Base-by-base conservation (phyloP, 73 alveolate species). In the Tetrahymena borealis region DNA sequence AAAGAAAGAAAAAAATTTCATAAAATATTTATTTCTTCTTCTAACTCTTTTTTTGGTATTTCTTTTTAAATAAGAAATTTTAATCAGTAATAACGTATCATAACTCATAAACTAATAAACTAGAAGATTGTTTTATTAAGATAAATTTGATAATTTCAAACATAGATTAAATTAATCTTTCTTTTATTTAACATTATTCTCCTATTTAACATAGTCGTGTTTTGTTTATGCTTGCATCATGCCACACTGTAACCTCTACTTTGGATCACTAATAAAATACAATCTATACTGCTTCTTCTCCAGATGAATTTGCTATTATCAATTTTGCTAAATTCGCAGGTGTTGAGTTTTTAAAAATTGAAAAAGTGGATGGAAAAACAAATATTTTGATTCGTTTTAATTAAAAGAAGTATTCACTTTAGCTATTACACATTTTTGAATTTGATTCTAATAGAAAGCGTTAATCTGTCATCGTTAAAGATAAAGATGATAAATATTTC, bases 271-370 rank as follows among this genome's bases (percentile, higher is more conserved):
- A 97, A n/a, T 97, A 96, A 39, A 94, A 95, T 33, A 38, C 92
- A 11, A 39, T 78, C 3, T 92, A 92, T 38, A 92, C 94, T 39
- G 97, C 98, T 18, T 96, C 99, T 9, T 97, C 99, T 20, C 99
- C 99, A 39, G 99, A 98, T 97, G 99, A 98, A 94, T 95, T 97
- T 33, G 99, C 99, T 41, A 95, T 98, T 92, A 98, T 97, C 78
- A 98, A 98, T 91, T 97, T 97, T 31, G 99, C 99, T 28, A 96
- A 96, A 91, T 93, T 94, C 91, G 96, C 97, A 42, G 99, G 99
- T 1, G 79, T 93, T 78, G 93, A 90, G 43, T 98, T 97, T 94
- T 94, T 38, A 32, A 97, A 98, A 39, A 96, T 99, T 39, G 98
- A 98, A 41, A 94, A 97, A 78, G 97, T 96, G 38, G 96, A 96